Conservation (phyloP, 1,284 basidiomycete species). For the Apiotrichum gamsii region DNA sequence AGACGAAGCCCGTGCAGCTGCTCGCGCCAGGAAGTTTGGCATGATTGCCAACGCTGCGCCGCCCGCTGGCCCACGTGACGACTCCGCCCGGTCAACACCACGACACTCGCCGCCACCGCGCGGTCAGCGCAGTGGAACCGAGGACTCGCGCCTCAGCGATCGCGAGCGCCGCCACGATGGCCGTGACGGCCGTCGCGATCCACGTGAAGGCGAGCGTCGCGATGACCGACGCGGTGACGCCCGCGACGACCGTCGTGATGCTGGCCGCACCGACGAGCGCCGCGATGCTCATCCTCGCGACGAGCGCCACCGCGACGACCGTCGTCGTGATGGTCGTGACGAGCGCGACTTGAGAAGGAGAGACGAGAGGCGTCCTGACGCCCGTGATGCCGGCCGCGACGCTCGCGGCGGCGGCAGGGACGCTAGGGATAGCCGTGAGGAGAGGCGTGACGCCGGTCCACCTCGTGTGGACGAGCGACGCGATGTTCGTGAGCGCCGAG, state of each 20-base stretch:
- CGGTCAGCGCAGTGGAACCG: slow-evolving; percentile 28
- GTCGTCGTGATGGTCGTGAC: neutral
- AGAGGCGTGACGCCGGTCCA: neutral
- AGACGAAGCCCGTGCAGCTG: slow-evolving; percentile 33
- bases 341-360: neutral
- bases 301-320: slow-evolving; percentile 4
- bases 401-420: neutral
- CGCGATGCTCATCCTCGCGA: slow-evolving; percentile 1
- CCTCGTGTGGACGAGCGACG: neutral
- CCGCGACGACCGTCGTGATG: slow-evolving; percentile 1
- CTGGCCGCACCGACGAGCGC: neutral
- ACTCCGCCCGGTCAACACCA: slow-evolving; percentile 3
- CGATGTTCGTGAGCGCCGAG: slow-evolving; percentile 4
- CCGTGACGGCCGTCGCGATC: slow-evolving; percentile 6
- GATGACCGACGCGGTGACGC: slow-evolving; percentile 1
- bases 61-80: neutral
- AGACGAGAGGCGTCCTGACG: neutral
- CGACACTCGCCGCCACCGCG: slow-evolving; percentile 3
- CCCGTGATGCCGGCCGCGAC: neutral
- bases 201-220: slow-evolving; percentile 1
- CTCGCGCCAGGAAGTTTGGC: slow-evolving; percentile 35
- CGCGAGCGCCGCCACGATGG: slow-evolving; percentile 21
- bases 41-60: slow-evolving; percentile 18
- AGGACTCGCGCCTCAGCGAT: slow-evolving; percentile 35
- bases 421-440: neutral